Evolutionary conservation across 73 alveolate species (phyloP), one percentile per base, ranked within the genome.

Genomic region (Symbiodinium natans): DNA sequence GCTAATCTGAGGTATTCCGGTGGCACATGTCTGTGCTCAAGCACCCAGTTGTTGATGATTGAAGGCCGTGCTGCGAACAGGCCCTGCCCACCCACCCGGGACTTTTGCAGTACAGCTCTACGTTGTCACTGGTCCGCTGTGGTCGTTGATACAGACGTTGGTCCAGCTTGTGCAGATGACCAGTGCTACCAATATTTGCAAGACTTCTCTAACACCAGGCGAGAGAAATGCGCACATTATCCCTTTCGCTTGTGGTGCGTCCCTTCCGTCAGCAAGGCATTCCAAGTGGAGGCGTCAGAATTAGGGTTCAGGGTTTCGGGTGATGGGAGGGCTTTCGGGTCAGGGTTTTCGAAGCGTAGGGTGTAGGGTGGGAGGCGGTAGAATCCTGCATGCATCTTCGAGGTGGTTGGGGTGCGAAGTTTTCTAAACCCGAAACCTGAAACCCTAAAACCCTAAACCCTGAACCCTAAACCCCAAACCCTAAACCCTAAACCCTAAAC

Each of bases 161-260:
- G 74, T 56, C 74, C 74, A 56, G 74, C 15, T 56, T 56, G 74
- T 19, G 74, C 74, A 56, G 74, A 56, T 56, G 74, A n/a, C 74
- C 31, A n/a, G 74, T 56, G 74, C 74, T 56, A 56, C 15, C 74
- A 56, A 56, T 2, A 13, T 21, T 3, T 56, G 56, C 56, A 43
- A 43, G 56, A 43, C 56, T 8, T 43, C 19, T 43, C 56, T 43
- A 6, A 43, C 11, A 8, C 56, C 56, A 43, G 56, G 56, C 56
- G 56, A 43, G 56, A 43, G 11, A 43, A 43, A 11, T 8, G 11
- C 11, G n/a, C n/a, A n/a, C n/a, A n/a, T n/a, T n/a, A n/a, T 43
- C 56, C 19, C 11, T 43, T 43, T 43, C 56, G 56, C 56, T 43
- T 43, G 56, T 11, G 56, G 56, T 43, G 56, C 56, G 11, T 43